Base-by-base conservation (phyloP, 2,329 filamentous ascomycete genomes). In the Claviceps cyperi region DNA sequence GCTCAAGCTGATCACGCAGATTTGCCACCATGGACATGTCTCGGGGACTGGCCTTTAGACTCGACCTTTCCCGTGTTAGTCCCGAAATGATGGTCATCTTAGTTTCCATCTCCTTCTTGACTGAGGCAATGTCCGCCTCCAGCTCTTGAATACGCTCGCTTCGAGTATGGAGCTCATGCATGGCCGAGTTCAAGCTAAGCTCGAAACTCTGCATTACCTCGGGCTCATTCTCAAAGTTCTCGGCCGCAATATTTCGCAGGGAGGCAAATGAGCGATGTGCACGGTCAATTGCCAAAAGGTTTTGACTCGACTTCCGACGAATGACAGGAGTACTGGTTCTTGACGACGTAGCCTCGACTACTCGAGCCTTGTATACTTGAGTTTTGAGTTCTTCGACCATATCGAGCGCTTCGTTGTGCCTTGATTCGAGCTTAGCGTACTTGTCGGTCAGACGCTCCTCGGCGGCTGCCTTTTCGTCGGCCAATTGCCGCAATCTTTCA, bases 71-170 rank as follows among this genome's bases (percentile, higher is more conserved):
- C 49, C 92, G 83, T 3, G 92, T 94, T 55, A 98, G 74, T 6
- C 92, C 92, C 32, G 88, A 87, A 58, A 98, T 97, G 62, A 98
- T 90, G 32, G 87, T 86, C 73, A 91, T 89, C 77, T 98, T 98
- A 54, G 79, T 83, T 62, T 98, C 92, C 84, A 97, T 94, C 66
- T 98, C 92, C 70, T 89, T 95, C 71, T 87, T 92, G 21, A 89
- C 80, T 4, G 80, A 82, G 24, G 81, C 73, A 51, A 96, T 78
- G 57, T 95, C 91, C 5, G 81, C 81, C 65, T 98, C 92, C 14
- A 98, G 74, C 59, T 90, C 83, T 61, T 94, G 86, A 49, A 96
- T 90, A 28, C 90, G 82, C 64, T 97, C 90, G 39, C 90, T 90
- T 41, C 90, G 81, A 9, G 76, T 76, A 56, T 95, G 85, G 36